Percentiles rank a stretch among this genome's conserved stretches.
Evolutionary conservation across 306 rosid genomes (phyloP).

Genomic region (Prunus fruticosa): DNA sequence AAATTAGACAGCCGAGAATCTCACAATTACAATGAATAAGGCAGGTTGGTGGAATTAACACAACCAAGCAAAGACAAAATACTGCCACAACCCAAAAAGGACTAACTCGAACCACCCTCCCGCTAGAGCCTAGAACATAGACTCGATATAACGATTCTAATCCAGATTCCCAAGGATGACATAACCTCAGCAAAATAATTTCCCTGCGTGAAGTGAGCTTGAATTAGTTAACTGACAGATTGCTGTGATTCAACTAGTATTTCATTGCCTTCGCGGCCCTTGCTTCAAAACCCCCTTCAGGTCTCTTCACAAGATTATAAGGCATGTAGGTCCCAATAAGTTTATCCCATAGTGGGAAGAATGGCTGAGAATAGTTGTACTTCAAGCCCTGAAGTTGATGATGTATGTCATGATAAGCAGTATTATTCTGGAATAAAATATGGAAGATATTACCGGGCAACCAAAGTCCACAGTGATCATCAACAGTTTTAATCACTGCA

Average conservation of each 20-base stretch:
- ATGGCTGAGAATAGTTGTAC: constrained; percentile 86
- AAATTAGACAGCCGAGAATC: constrained; percentile 15
- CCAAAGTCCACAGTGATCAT: constrained; percentile 91
- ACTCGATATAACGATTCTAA: constrained; percentile 14
- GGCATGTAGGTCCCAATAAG: constrained; percentile 85
- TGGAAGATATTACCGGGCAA: constrained; percentile 80
- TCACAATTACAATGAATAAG: constrained; percentile 16
- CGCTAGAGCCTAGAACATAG: constrained; percentile 20
- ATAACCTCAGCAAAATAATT: constrained; percentile 14
- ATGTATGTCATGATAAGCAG: constrained; percentile 92
- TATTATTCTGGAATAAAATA: constrained; percentile 69
- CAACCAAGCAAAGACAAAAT: constrained; percentile 28
- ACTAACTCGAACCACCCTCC: constrained; percentile 32
- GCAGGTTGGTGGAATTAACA: constrained; percentile 31
- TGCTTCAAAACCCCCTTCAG: constrained; percentile 76
- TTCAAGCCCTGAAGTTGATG: constrained; percentile 87
- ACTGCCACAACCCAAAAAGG: constrained; percentile 25
- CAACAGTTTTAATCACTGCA: constrained; percentile 75
- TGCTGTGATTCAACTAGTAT: constrained; percentile 31
- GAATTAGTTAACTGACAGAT: constrained; percentile 8
- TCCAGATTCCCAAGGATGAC: constrained; percentile 4
- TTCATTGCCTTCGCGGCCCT: constrained; percentile 46
- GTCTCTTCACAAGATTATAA: constrained; percentile 56
- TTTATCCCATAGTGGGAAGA: constrained; percentile 85
- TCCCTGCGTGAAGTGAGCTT: constrained; percentile 13